Percentiles rank a stretch among this genome's conserved stretches.
Evolutionary conservation across 306 rosid genomes (phyloP).

Genomic region (Quercus variabilis): DNA sequence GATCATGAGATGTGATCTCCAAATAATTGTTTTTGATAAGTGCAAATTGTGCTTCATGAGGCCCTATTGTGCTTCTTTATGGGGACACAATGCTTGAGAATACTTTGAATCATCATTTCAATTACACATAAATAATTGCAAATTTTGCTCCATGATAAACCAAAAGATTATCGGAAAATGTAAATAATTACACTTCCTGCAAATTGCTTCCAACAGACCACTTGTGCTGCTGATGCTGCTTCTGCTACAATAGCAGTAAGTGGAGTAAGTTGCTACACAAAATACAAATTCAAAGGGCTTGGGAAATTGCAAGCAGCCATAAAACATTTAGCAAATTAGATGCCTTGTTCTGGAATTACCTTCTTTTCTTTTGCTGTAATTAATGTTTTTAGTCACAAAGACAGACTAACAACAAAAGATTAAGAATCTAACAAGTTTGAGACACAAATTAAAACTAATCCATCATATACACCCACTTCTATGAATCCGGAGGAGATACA

Average conservation of each 20-base stretch:
- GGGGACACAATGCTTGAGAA: no score
- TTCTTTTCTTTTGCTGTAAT: not conserved
- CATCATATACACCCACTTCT: not conserved
- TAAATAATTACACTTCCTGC: not conserved
- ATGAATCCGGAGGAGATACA: conserved; percentile 13
- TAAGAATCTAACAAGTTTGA: not conserved
- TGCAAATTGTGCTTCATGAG: no score
- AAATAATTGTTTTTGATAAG: no score
- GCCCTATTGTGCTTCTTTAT: no score
- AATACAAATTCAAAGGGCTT: not conserved
- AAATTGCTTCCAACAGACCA: not conserved
- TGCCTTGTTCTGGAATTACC: not conserved
- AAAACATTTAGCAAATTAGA: not conserved
- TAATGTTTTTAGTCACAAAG: not conserved
- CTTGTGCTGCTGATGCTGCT: not conserved
- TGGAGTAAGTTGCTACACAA: not conserved
- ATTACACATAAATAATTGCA: not conserved
- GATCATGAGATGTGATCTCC: no score
- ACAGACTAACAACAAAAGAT: not conserved
- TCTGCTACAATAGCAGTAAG: not conserved
- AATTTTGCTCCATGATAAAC: not conserved
- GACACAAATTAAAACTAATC: not conserved
- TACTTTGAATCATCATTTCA: not conserved
- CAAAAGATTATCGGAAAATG: not conserved
- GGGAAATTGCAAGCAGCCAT: not conserved